Evolutionary conservation across 1,139 yeast species (phyloP).

Genomic region (Hanseniaspora gamundiae): DNA sequence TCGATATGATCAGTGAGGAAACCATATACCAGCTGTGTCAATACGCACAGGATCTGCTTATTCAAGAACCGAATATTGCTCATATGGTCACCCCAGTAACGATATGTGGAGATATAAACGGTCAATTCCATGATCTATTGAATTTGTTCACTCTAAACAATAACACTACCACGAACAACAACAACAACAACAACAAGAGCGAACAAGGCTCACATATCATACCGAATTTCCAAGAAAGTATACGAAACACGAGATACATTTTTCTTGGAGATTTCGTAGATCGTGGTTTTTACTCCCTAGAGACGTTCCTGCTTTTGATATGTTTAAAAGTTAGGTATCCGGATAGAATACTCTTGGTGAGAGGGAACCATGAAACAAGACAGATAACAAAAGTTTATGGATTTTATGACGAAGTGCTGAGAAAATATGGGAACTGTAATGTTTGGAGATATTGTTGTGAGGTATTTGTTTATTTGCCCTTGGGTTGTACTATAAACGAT

Average conservation of each 20-base stretch:
- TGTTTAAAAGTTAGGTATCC: conserved; percentile 90
- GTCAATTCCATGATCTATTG: conserved; percentile 87
- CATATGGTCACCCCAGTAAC: conserved; percentile 94
- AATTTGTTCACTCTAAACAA: conserved; percentile 78
- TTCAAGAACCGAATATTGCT: conserved; percentile 87
- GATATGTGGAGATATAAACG: conserved; percentile 98
- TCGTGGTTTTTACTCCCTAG: conserved; percentile 92
- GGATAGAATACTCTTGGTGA: conserved; percentile 77
- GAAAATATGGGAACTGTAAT: conserved; percentile 90
- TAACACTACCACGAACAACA: conserved; percentile 80
- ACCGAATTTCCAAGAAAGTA: conserved; percentile 3
- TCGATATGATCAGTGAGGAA: conserved; percentile 42
- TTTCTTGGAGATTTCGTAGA: conserved; percentile 73
- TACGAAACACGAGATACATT: conserved; percentile 20
- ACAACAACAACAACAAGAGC: conserved; percentile 21
- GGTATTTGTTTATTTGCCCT: conserved; percentile 85
- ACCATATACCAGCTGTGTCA: conserved; percentile 74
- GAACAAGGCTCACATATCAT: background rate
- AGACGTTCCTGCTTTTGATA: conserved; percentile 63
- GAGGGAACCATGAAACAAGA: conserved; percentile 96
- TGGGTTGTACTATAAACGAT: conserved; percentile 82
- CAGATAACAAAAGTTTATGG: conserved; percentile 98
- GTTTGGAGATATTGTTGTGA: conserved; percentile 78
- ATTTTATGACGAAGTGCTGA: conserved; percentile 90
- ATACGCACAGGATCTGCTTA: conserved; percentile 85